Evolutionary conservation across 1,284 basidiomycete species (phyloP), one percentile per base, ranked within the genome.

Genomic region (Termitomyces sp.): DNA sequence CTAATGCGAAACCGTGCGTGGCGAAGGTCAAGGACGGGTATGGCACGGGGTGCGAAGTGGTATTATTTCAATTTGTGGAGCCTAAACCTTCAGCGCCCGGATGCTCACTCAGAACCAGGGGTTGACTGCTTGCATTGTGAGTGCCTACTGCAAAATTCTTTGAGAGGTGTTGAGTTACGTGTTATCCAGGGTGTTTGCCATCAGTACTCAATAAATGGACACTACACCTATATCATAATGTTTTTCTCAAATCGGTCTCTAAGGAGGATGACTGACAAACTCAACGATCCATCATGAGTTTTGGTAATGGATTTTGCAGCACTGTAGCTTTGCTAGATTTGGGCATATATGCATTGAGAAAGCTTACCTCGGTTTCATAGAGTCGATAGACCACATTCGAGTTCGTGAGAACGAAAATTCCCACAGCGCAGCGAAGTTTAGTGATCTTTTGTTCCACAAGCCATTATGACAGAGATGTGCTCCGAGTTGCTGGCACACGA

Each of bases 21-120:
- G 55, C 24, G 53, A 45, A 30, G 33, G 45, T 50, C 51, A 43
- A 55, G 51, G 33, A 52, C 53, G 19, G 54, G 19, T 8, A 46
- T 36, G 52, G 39, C 21, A 39, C 44, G 30, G n/a, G 62, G 62
- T 1, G 63, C 63, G 36, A 61, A 43, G 48, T 64, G 63, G 63
- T 59, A 58, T 46, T 63, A 62, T 55, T n/a, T 64, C 30, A 61
- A 64, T 58, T 15, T 63, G 47, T 64, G 63, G 63, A 56, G 59
- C 17, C 40, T 60, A 17, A 53, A 56, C 8, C 36, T 64, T 26
- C 62, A 63, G 53, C 49, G 63, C 34, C 62, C 60, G 15, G 62
- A 64, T 62, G 63, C 62, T 17, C 63, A 64, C 54, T 62, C 61
- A n/a, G 62, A 64, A 42, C 63, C 63, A 3, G 62, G 58, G n/a